phyloP scores from a whole-genome alignment of 2,329 filamentous ascomycete genomes.

The Cladophialophora exuberans region DNA sequence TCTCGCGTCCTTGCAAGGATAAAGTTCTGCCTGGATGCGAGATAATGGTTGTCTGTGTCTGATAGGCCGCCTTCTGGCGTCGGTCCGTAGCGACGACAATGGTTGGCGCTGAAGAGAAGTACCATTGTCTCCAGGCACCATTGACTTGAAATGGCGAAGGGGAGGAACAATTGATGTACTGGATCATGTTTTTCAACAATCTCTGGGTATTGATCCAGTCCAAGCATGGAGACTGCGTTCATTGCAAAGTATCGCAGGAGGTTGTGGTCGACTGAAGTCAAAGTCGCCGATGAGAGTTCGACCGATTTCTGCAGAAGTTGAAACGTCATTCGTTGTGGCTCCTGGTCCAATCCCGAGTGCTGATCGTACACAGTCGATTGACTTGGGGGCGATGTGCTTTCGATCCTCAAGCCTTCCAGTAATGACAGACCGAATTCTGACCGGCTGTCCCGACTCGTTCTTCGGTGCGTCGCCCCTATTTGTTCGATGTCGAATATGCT shows the following conservation, averaged over 20 bases:
- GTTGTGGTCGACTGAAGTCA: conserved; percentile 17
- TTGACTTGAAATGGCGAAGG: conserved; percentile 23
- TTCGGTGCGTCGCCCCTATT: conserved; percentile 1
- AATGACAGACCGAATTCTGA: conserved; percentile 21
- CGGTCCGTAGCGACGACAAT: conserved; percentile 7
- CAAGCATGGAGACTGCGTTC: conserved; percentile 21
- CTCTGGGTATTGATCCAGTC: conserved; percentile 18
- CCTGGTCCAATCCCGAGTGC: neutral
- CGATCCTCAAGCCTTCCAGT: conserved; percentile 15
- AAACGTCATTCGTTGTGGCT: conserved; percentile 3
- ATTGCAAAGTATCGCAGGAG: conserved; percentile 24
- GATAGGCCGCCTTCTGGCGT: neutral
- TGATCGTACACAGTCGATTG: neutral
- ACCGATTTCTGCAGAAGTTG: conserved; percentile 9
- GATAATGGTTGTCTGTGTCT: conserved; percentile 23
- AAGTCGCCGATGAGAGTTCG: neutral
- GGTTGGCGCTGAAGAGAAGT: conserved; percentile 22
- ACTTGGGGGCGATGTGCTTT: conserved; percentile 9
- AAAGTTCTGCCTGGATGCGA: conserved; percentile 23
- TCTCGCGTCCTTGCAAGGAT: conserved; percentile 25
- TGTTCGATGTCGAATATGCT: neutral
- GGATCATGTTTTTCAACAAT: conserved; percentile 23
- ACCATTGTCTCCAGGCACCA: conserved; percentile 30
- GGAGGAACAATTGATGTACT: conserved; percentile 19
- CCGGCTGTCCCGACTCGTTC: conserved; percentile 10